These are phyloP conservation scores for Hysterium pulicare DNA, from an alignment of 2,329 filamentous ascomycete genomes.

Conservation along the genomic window DNA sequence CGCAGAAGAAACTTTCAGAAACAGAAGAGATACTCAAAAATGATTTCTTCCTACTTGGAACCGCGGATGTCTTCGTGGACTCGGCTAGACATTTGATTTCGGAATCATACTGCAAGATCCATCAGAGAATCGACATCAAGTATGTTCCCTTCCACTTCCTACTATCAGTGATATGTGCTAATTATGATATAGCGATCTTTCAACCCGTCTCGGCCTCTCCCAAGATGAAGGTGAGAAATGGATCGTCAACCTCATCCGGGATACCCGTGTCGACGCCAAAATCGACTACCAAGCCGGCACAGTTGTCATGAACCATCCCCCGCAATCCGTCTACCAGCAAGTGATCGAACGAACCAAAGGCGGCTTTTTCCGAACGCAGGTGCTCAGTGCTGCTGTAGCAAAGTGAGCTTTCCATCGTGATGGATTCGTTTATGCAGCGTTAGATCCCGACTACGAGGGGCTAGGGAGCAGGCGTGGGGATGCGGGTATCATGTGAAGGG, in stretches of 20 bases:
- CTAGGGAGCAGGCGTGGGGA: background rate
- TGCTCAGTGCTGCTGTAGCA: conserved; percentile 63
- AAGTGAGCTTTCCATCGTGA: conserved; percentile 31
- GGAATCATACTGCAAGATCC: conserved; percentile 99
- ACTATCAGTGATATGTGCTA: background rate
- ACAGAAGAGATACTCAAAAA: conserved; percentile 87
- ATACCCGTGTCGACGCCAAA: conserved; percentile 96
- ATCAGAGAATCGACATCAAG: conserved; percentile 96
- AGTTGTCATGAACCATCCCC: conserved; percentile 98
- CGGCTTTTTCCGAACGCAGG: conserved; percentile 96
- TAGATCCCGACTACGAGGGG: background rate
- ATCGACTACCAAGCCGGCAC: conserved; percentile 99
- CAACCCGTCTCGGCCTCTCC: conserved; percentile 82
- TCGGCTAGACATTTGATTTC: conserved; percentile 94
- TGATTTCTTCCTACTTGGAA: conserved; percentile 91
- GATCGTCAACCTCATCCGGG: conserved; percentile 98
- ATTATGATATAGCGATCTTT: conserved; percentile 64
- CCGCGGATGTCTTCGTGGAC: conserved; percentile 87
- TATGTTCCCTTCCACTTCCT: conserved; percentile 37
- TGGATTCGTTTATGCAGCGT: background rate
- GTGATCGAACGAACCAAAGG: conserved; percentile 99
- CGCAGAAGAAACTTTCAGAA: conserved; percentile 78
- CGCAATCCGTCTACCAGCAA: conserved; percentile 97
- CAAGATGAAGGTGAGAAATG: conserved; percentile 98
- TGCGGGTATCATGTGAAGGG: background rate